phyloP scores from a whole-genome alignment of 352 stramenopile species.

The Hyaloperonospora brassicae region DNA sequence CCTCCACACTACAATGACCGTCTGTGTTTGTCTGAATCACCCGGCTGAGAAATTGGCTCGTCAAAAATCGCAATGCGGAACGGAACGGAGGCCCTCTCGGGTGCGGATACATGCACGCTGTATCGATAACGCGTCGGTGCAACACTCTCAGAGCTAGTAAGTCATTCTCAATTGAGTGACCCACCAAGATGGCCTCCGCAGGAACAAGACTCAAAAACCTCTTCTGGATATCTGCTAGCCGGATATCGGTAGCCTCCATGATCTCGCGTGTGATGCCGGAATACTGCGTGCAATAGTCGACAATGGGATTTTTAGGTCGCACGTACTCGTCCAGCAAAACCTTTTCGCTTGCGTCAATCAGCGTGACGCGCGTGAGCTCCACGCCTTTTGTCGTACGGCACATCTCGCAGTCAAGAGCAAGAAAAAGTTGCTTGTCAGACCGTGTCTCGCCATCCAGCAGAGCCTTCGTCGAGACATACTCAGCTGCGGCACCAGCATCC shows the following conservation, averaged over 20 bases:
- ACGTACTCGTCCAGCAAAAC: constrained; percentile 81
- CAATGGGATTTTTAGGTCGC: constrained; percentile 66
- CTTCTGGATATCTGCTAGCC: constrained; percentile 56
- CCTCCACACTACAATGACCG: constrained; percentile 78
- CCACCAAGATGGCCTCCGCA: constrained; percentile 73
- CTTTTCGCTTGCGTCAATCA: constrained; percentile 61
- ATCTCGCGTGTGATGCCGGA: constrained; percentile 79
- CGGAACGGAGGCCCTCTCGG: constrained; percentile 70
- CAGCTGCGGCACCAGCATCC: constrained; percentile 22
- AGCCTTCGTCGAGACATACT: constrained; percentile 40
- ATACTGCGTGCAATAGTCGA: constrained; percentile 85
- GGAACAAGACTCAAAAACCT: constrained; percentile 51
- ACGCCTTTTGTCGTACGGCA: constrained; percentile 79
- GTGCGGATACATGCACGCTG: constrained; percentile 72
- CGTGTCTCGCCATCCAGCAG: constrained; percentile 28
- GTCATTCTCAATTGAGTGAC: constrained; percentile 86
- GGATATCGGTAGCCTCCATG: constrained; percentile 58
- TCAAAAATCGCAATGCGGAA: constrained; percentile 64
- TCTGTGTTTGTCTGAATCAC: constrained; percentile 63
- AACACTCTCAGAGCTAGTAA: constrained; percentile 56
- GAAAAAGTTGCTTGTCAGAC: constrained; percentile 36
- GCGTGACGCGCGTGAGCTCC: constrained; percentile 67
- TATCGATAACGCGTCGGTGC: constrained; percentile 78
- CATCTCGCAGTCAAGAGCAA: constrained; percentile 86
- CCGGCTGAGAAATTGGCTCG: constrained; percentile 61